These are phyloP conservation scores for Thelonectria olida DNA, from an alignment of 2,329 filamentous ascomycete species.

Conservation along the genomic window DNA sequence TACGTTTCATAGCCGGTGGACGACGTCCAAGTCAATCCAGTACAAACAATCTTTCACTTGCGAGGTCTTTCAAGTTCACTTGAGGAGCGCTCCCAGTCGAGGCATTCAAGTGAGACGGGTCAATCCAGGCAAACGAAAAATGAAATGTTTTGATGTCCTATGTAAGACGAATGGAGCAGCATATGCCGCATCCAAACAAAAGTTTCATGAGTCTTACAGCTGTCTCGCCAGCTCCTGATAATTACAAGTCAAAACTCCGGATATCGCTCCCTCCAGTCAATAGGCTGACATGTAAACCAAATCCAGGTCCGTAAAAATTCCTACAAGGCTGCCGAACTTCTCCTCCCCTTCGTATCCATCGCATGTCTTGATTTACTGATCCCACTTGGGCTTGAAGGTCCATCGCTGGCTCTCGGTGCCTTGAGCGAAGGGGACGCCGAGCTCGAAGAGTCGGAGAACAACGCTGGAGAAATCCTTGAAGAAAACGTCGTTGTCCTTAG, in stretches of 20 bases:
- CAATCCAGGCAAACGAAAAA: neutral
- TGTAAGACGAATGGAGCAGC: neutral
- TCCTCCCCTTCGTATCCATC: neutral
- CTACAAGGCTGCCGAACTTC: constrained; percentile 12
- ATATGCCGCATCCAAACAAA: neutral
- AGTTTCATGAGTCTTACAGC: constrained; percentile 16
- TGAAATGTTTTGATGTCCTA: neutral
- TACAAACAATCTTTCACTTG: too few relatives aligned
- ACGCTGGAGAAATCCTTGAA: constrained; percentile 91
- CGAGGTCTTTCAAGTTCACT: too few relatives aligned
- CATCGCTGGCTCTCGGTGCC: constrained; percentile 64
- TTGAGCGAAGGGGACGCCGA: constrained; percentile 87
- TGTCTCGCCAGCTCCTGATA: constrained; percentile 26
- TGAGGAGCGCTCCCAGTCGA: too few relatives aligned
- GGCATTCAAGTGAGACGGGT: neutral
- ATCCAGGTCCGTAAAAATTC: constrained; percentile 27
- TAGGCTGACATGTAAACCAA: constrained; percentile 29
- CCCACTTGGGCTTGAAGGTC: constrained; percentile 69
- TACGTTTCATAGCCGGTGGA: neutral
- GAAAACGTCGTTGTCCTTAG: constrained; percentile 89
- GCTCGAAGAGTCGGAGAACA: constrained; percentile 86
- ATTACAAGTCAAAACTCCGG: constrained; percentile 41
- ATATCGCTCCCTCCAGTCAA: constrained; percentile 36
- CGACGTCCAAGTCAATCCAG: neutral
- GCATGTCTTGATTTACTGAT: constrained; percentile 39